These are phyloP conservation scores for Coprinellus micaceus DNA, from an alignment of 768 basidiomycete genomes.

Conservation along the genomic window DNA sequence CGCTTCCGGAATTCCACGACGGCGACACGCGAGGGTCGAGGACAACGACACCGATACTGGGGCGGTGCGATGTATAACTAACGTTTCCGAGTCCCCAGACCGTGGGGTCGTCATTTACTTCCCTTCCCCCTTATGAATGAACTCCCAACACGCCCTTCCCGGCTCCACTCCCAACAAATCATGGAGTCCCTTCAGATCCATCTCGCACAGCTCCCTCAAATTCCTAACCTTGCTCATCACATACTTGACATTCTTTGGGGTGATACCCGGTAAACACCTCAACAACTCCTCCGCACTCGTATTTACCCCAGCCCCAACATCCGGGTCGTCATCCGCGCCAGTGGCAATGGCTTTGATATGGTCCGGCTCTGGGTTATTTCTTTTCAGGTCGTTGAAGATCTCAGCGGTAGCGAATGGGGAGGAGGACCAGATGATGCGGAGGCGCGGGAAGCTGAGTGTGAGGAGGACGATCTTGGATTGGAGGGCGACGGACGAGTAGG, in stretches of 20 bases:
- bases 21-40: too few relatives aligned
- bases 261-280: constrained; percentile 79
- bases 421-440: constrained; percentile 96
- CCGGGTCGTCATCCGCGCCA: constrained; percentile 75
- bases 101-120: not conserved
- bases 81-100: too few relatives aligned
- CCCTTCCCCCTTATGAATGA: constrained; percentile 69
- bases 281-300: constrained; percentile 79
- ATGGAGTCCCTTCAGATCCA: constrained; percentile 60
- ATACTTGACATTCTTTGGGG: constrained; percentile 77
- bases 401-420: constrained; percentile 90
- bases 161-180: constrained; percentile 76
- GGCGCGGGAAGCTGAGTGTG: constrained; percentile 82
- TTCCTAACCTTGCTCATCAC: constrained; percentile 80
- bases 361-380: constrained; percentile 77
- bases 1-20: too few relatives aligned
- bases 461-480: constrained; percentile 94
- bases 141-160: constrained; percentile 76
- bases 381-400: constrained; percentile 90
- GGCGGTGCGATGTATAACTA: too few relatives aligned
- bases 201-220: constrained; percentile 69
- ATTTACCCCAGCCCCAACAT: constrained; percentile 66
- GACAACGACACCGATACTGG: too few relatives aligned
- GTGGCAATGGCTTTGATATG: constrained; percentile 68
- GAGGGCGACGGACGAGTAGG: constrained; percentile 49